Conservation (phyloP, 495 filamentous ascomycete species). For the Massariosphaeria phaeospora region DNA sequence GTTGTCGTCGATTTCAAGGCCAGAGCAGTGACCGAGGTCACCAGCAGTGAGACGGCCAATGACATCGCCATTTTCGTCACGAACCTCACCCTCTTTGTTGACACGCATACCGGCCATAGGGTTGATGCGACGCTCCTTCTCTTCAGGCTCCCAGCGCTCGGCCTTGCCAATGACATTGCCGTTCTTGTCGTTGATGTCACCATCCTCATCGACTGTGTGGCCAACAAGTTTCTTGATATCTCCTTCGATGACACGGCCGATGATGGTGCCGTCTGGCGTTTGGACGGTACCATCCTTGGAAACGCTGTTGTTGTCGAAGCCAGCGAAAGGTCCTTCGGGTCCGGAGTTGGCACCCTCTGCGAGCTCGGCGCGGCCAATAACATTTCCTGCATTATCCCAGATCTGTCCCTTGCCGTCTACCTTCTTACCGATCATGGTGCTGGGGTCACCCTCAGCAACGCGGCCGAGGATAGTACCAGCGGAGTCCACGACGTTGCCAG, state of each 20-base stretch:
- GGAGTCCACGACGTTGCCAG: conserved; percentile 73
- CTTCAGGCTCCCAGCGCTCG: conserved; percentile 75
- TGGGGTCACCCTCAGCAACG: conserved; percentile 66
- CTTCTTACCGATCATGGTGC: conserved; percentile 69
- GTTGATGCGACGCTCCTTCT: conserved; percentile 60
- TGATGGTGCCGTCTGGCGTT: conserved; percentile 57
- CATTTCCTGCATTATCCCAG: conserved; percentile 72
- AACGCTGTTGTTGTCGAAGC: conserved; percentile 66
- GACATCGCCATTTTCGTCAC: conserved; percentile 73
- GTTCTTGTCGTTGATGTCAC: conserved; percentile 74
- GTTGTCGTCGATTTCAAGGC: conserved; percentile 79
- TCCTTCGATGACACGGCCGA: conserved; percentile 69
- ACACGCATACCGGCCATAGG: conserved; percentile 73
- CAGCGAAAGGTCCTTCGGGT: conserved; percentile 72
- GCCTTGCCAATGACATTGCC: conserved; percentile 78
- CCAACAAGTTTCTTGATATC: conserved; percentile 68
- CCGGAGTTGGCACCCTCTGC: conserved; percentile 59
- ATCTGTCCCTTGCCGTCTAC: conserved; percentile 77
- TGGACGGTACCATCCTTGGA: conserved; percentile 69
- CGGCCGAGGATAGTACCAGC: conserved; percentile 70
- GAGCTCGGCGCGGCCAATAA: conserved; percentile 75
- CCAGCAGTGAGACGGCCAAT: conserved; percentile 75
- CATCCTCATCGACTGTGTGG: conserved; percentile 74
- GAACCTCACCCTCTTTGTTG: conserved; percentile 77
- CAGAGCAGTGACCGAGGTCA: conserved; percentile 61